Evolutionary conservation across 2,329 filamentous ascomycete species (phyloP), one percentile per base, ranked within the genome.

Genomic region (Colletotrichum limetticola): DNA sequence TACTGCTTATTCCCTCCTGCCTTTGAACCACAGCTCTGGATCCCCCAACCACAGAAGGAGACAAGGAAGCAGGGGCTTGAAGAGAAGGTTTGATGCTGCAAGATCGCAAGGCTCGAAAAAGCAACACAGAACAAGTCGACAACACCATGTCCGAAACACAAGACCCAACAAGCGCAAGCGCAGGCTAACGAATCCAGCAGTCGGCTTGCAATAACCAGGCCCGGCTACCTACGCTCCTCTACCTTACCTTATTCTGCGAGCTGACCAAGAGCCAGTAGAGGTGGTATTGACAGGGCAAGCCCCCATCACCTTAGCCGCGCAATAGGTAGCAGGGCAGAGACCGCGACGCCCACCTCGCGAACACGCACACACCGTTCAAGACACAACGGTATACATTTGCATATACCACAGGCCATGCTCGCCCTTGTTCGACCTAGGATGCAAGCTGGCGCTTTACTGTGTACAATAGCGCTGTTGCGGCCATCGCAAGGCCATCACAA

Each of bases 221-320:
- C 5, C 14, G 7, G 14, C 37, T 42, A 30, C 30, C 30, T 30
- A 12, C 19, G 5, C 37, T 42, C 37, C 37, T 42, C 37, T 19
- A n/a, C 19, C 19, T 14, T 11, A 11, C 5, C 28, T 19, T 30
- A 22, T 11, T 19, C 14, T 26, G 35, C 19, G 9, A 28, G n/a
- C 22, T n/a, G 49, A 46, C 35, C 22, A 56, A 28, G n/a, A 52
- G 28, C 37, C 37, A 58, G 37, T 19, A 14, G 37, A 42, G 56
- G 64, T 9, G 7, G 19, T 8, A n/a, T 49, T n/a, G 58, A 46
- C 69, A 71, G 69, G 67, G 69, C 69, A 71, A 58, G 30, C 58
- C 49, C 65, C 58, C 46, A 57, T 46, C 14, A 42, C 37, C 37
- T 16, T 16, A 46, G 42, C 42, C 19, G n/a, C 42, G 56, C 6